phyloP scores from a whole-genome alignment of 345 rosid species.

The Viola odorata region DNA sequence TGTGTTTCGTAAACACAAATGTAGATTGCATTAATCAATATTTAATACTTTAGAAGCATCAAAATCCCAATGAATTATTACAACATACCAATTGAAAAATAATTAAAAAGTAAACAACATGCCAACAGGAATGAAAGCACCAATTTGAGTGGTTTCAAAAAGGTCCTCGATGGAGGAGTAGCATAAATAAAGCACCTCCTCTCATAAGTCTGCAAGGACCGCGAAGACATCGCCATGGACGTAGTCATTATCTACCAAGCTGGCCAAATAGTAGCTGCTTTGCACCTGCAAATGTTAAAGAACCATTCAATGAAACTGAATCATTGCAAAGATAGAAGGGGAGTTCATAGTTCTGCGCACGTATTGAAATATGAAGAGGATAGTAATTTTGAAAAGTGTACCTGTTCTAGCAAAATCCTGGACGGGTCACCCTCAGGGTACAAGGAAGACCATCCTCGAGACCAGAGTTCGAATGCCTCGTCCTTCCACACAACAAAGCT shows the following conservation, averaged over 20 bases:
- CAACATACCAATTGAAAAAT: conserved; percentile 6
- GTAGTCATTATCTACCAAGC: conserved; percentile 87
- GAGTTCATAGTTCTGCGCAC: too few species aligned
- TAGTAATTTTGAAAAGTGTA: conserved; percentile 3
- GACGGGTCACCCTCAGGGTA: conserved; percentile 70
- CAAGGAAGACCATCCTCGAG: conserved; percentile 74
- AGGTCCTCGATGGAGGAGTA: background rate
- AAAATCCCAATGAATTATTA: conserved; percentile 24
- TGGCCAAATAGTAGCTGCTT: conserved; percentile 69
- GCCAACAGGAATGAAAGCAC: background rate
- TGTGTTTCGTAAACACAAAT: too few species aligned
- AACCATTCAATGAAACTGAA: background rate
- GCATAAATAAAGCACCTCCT: background rate
- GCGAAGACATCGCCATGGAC: conserved; percentile 56
- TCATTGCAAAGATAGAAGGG: background rate
- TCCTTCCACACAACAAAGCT: conserved; percentile 96
- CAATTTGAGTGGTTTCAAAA: background rate
- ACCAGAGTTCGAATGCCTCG: conserved; percentile 96
- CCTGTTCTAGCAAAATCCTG: conserved; percentile 70
- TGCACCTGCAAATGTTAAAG: conserved; percentile 54
- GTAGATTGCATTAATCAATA: too few species aligned
- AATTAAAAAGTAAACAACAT: conserved; percentile 1
- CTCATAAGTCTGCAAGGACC: conserved; percentile 54
- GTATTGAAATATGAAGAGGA: too few species aligned
- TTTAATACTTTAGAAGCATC: background rate